Percentiles rank a stretch among this genome's conserved stretches.
Conservation (phyloP, 2,329 filamentous ascomycete species). For the Karstenula rhodostoma region DNA sequence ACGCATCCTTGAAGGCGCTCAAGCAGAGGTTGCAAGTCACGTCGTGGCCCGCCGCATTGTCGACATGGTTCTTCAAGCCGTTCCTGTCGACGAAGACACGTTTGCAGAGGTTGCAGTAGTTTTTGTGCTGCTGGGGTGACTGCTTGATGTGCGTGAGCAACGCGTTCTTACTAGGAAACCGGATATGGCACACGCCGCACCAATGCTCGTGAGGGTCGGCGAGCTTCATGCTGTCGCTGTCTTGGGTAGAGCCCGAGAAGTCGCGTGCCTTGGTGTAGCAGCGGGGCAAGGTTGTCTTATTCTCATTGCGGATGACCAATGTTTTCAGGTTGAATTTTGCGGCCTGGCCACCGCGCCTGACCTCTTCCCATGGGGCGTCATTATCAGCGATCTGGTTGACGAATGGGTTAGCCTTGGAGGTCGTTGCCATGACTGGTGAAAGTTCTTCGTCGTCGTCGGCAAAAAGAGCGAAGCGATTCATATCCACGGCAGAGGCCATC, state of each 20-base stretch:
- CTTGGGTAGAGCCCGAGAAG: constrained; percentile 18
- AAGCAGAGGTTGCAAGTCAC: constrained; percentile 44
- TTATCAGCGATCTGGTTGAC: constrained; percentile 34
- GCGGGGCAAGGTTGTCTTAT: constrained; percentile 1
- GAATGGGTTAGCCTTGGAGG: constrained; percentile 26
- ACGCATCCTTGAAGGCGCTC: constrained; percentile 43
- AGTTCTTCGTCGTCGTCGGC: constrained; percentile 21
- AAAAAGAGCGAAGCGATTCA: constrained; percentile 40
- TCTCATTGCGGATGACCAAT: constrained; percentile 22
- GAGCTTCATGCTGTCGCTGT: constrained; percentile 20
- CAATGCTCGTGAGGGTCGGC: constrained; percentile 37
- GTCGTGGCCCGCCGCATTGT: constrained; percentile 38
- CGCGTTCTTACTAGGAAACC: constrained; percentile 32
- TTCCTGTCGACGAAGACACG: constrained; percentile 46
- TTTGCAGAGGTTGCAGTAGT: constrained; percentile 48
- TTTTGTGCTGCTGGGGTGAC: constrained; percentile 27
- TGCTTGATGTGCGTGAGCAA: constrained; percentile 39
- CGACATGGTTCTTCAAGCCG: constrained; percentile 45
- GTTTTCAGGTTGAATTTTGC: constrained; percentile 10
- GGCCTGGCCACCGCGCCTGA: constrained; percentile 29
- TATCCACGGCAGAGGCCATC: constrained; percentile 24
- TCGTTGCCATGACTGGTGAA: constrained; percentile 6
- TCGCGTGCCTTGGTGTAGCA: constrained; percentile 13
- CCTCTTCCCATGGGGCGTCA: constrained; percentile 37
- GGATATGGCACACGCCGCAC: constrained; percentile 42